Conservation (phyloP, 129 eudicot species). For the Helianthus tuberosus region DNA sequence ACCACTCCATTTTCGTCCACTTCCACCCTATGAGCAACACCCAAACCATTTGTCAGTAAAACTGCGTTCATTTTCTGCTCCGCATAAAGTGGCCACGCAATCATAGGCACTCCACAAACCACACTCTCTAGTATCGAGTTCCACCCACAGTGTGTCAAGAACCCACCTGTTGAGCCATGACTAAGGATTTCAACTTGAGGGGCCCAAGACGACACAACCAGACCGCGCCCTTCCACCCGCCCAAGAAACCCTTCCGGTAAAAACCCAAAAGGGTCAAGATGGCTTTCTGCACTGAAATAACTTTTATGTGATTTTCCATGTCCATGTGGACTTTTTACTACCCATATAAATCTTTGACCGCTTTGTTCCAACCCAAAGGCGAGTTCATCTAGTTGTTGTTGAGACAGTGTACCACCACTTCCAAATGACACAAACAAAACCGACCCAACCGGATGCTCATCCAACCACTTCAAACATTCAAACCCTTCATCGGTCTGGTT, state of each 20-base stretch:
- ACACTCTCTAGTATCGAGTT: constrained; percentile 45
- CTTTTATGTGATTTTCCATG: constrained; percentile 23
- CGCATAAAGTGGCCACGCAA: constrained; percentile 49
- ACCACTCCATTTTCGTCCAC: constrained; percentile 42
- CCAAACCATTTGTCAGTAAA: constrained; percentile 24
- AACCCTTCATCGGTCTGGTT: constrained; percentile 14
- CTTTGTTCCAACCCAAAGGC: constrained; percentile 50
- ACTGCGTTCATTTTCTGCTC: constrained; percentile 44
- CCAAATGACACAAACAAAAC: constrained; percentile 56
- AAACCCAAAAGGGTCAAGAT: constrained; percentile 33
- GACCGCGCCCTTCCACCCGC: constrained; percentile 28
- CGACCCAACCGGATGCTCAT: constrained; percentile 45
- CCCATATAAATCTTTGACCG: constrained; percentile 52
- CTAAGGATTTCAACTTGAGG: constrained; percentile 44
- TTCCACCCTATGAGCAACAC: constrained; percentile 31
- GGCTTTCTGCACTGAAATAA: constrained; percentile 30
- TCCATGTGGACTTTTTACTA: constrained; percentile 37
- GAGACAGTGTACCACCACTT: constrained; percentile 58
- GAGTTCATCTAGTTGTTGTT: constrained; percentile 38
- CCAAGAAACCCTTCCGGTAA: constrained; percentile 42
- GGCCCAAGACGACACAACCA: constrained; percentile 45
- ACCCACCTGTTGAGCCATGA: constrained; percentile 43
- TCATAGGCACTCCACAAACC: constrained; percentile 42
- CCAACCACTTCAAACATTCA: constrained; percentile 53
- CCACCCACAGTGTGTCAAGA: constrained; percentile 52